Conservation (phyloP, 2,329 filamentous ascomycete species). For the Lecanosticta acicola region DNA sequence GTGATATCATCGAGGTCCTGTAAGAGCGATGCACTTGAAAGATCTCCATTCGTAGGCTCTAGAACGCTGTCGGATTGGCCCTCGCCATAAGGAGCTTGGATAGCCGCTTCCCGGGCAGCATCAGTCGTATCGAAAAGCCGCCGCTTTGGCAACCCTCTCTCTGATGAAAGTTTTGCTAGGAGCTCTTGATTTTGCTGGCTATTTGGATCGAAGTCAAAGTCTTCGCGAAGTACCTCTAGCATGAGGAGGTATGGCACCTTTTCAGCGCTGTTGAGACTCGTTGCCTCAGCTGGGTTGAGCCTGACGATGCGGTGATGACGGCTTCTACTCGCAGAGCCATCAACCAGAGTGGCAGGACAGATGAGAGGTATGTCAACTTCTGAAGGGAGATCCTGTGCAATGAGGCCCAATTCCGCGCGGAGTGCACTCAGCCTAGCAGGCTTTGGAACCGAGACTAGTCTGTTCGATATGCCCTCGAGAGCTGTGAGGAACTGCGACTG, state of each 20-base stretch:
- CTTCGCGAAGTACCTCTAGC: constrained; percentile 74
- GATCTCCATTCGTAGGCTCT: constrained; percentile 72
- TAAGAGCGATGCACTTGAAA: constrained; percentile 67
- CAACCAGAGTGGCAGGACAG: constrained; percentile 66
- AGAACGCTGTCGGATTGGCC: constrained; percentile 66
- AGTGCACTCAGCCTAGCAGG: constrained; percentile 73
- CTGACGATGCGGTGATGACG: constrained; percentile 77
- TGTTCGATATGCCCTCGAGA: constrained; percentile 76
- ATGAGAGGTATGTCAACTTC: constrained; percentile 81
- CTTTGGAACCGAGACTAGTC: constrained; percentile 76
- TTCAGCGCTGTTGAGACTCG: constrained; percentile 79
- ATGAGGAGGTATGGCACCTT: constrained; percentile 80
- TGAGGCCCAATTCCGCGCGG: constrained; percentile 72
- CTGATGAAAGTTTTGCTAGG: constrained; percentile 57
- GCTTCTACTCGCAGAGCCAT: constrained; percentile 68
- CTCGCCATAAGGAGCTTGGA: constrained; percentile 39
- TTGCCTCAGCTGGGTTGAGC: constrained; percentile 76
- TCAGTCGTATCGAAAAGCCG: constrained; percentile 55
- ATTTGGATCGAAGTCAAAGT: constrained; percentile 76
- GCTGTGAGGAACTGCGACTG: constrained; percentile 76
- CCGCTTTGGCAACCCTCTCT: constrained; percentile 54
- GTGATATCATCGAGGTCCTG: constrained; percentile 51
- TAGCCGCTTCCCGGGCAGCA: constrained; percentile 46
- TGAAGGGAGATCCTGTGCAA: constrained; percentile 73
- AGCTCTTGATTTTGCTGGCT: constrained; percentile 66